A percentile compares a stretch with the other conserved stretches of the same genome.
phyloP scores from a whole-genome alignment of 2,329 filamentous ascomycete species.

The Cryphonectria carpinicola region DNA sequence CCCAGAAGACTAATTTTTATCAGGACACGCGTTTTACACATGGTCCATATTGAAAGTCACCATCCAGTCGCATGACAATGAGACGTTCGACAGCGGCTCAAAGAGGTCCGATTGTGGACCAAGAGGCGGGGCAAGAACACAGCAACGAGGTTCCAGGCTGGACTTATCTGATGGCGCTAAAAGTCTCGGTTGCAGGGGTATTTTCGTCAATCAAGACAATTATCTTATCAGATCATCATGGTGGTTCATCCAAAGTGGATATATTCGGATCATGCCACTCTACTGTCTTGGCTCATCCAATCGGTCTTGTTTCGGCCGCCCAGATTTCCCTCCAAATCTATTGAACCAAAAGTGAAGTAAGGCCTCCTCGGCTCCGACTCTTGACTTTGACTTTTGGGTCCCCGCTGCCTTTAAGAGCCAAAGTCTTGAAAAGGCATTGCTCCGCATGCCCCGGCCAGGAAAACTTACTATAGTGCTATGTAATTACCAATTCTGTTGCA shows the following conservation, averaged over 20 bases:
- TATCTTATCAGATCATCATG: constrained; percentile 29
- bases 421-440: neutral
- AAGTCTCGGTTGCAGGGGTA: neutral
- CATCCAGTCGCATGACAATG: neutral
- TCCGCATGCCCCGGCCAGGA: neutral
- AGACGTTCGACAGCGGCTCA: neutral
- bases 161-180: constrained; percentile 29
- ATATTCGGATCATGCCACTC: constrained; percentile 8
- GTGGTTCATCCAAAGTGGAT: constrained; percentile 1
- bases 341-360: constrained; percentile 1
- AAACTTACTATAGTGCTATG: neutral
- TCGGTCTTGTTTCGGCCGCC: constrained; percentile 22
- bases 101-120: neutral
- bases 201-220: neutral
- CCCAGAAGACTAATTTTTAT: neutral
- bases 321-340: neutral
- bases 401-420: neutral
- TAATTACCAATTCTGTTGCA: neutral
- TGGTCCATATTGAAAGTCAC: neutral
- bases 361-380: constrained; percentile 16
- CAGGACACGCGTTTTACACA: neutral
- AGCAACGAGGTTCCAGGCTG: neutral
- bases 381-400: neutral
- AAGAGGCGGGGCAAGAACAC: neutral
- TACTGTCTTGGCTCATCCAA: constrained; percentile 3